Evolutionary conservation across 768 basidiomycete genomes (phyloP), one percentile per base, ranked within the genome.

Genomic region (Mycena venus): DNA sequence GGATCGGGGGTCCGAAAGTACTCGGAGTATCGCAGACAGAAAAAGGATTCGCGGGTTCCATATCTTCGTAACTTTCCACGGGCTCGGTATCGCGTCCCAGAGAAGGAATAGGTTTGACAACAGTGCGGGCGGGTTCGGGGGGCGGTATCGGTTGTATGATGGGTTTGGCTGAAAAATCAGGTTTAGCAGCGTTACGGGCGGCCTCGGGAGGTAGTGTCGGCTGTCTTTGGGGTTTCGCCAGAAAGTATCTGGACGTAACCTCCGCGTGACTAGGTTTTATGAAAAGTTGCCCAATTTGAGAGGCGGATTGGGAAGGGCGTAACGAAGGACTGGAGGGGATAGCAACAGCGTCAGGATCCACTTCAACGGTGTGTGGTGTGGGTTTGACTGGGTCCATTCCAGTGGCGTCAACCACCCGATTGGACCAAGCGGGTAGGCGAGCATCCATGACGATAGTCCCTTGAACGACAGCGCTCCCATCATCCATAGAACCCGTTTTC

Each of bases 261-360:
- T 60, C 51, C n/a, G 49, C 31, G 36, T 21, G 47, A 23, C 15
- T 27, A 38, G 67, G 42, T 21, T 59, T 68, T 56, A 27, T 55
- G 70, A 65, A 19, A 27, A 77, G 77, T 58, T 65, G 76, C 56
- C 79, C 82, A 49, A 82, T 70, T 76, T 90, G 91, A 32, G 91
- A 92, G 32, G 88, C 91, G 31, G 91, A 92, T 62, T 92, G 86
- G 10, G 88, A 92, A 12, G 91, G 83, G 32, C 82, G 79, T n/a
- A 84, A 77, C 31, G 82, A 80, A 31, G 79, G 77, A 56, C 72
- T 77, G 15, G 76, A 77, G 31, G 78, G 74, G 42, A 76, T 65
- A 21, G 19, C 36, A 42, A 49, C 29, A 32, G 66, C 47, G 23
- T 69, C 73, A 3, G 62, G 44, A 62, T 70, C 63, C 17, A 34